Evolutionary conservation across 495 filamentous ascomycete species (phyloP).

Genomic region (Neohortaea acidophila): DNA sequence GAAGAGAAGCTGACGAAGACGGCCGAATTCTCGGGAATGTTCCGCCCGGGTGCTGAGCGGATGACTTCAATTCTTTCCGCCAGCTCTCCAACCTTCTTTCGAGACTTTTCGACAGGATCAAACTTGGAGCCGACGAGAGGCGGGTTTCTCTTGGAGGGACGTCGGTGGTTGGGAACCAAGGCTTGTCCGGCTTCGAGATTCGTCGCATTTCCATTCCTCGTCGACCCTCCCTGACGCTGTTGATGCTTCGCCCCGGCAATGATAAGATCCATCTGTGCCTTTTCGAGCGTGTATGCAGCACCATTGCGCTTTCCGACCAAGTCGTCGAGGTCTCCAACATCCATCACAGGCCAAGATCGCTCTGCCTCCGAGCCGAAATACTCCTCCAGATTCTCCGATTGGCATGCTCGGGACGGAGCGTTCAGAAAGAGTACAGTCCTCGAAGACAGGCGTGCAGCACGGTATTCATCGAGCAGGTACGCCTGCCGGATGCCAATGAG

Average conservation of each 20-base stretch:
- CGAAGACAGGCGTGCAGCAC: slow-evolving; percentile 49
- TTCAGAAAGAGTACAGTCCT: slow-evolving; percentile 56
- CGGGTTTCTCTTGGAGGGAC: slow-evolving; percentile 21
- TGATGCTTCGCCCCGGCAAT: slow-evolving; percentile 12
- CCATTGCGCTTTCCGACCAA: slow-evolving; percentile 19
- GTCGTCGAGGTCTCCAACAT: slow-evolving; percentile 19
- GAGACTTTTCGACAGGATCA: slow-evolving; percentile 22
- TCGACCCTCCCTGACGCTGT: slow-evolving; percentile 3
- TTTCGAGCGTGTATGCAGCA: slow-evolving; percentile 20
- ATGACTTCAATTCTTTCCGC: slow-evolving; percentile 9
- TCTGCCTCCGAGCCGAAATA: slow-evolving; percentile 35
- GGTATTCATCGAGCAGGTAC: slow-evolving; percentile 53
- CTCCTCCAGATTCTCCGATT: slow-evolving; percentile 17
- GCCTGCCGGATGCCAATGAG: slow-evolving; percentile 56
- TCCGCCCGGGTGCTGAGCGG: slow-evolving; percentile 10
- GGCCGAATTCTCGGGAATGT: slow-evolving; percentile 15
- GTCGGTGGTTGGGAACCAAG: slow-evolving; percentile 4
- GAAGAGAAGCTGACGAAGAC: slow-evolving; percentile 24
- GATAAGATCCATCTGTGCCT: slow-evolving; percentile 23
- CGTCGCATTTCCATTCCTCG: slow-evolving; percentile 12
- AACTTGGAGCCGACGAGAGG: slow-evolving; percentile 20
- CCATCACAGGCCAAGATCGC: slow-evolving; percentile 42
- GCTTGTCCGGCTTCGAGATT: slow-evolving; percentile 5
- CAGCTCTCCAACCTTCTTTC: slow-evolving; percentile 17
- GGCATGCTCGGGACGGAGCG: slow-evolving; percentile 37